These are phyloP conservation scores for Penicillium sp. DNA, from an alignment of 2,329 filamentous ascomycete genomes.

Conservation along the genomic window DNA sequence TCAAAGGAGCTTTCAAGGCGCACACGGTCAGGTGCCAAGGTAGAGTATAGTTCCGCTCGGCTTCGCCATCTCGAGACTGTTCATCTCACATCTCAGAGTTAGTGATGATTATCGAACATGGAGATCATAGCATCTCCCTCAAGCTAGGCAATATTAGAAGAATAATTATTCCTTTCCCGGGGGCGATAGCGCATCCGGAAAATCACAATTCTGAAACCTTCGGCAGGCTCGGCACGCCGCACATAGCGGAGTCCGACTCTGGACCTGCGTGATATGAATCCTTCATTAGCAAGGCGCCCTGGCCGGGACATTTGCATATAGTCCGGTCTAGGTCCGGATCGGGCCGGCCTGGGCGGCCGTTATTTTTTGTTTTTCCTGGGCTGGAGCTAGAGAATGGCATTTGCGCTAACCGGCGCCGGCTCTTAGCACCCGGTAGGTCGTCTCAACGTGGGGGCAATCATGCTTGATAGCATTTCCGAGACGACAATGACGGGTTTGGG, in stretches of 20 bases:
- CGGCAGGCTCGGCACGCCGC: slow-evolving; percentile 13
- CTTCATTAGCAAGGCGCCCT: neutral
- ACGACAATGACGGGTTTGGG: neutral
- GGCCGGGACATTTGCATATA: neutral
- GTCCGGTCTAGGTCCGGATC: neutral
- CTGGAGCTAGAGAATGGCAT: neutral
- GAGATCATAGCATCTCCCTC: neutral
- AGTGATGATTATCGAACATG: neutral
- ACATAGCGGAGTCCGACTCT: slow-evolving; percentile 2
- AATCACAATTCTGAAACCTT: slow-evolving; percentile 18
- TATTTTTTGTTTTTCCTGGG: neutral
- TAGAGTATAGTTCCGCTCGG: neutral
- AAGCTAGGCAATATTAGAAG: neutral
- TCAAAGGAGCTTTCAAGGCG: neutral
- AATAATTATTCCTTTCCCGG: slow-evolving; percentile 1
- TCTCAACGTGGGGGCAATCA: neutral
- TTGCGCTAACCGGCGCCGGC: neutral
- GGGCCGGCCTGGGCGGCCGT: neutral
- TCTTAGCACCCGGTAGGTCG: neutral
- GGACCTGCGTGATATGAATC: neutral
- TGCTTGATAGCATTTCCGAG: neutral
- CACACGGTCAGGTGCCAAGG: neutral
- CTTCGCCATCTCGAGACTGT: neutral
- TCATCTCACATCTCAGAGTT: neutral
- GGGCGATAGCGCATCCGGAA: slow-evolving; percentile 6